A percentile compares a stretch with the other conserved stretches of the same genome.
Conservation (phyloP, 345 rosid genomes). For the Trapa bicornis region DNA sequence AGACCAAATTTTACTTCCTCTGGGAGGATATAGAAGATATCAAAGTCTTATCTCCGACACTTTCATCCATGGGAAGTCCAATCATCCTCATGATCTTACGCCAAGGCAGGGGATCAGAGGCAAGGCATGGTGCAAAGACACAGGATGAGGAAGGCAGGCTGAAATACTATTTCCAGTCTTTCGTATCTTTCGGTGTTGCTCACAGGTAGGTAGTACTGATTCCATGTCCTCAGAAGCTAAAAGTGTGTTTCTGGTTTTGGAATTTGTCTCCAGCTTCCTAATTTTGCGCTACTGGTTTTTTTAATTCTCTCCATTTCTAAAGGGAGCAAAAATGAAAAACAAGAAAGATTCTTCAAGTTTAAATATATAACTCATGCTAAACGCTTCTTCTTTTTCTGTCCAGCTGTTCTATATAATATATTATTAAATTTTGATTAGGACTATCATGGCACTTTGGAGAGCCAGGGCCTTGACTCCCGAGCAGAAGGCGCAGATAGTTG, state of each 20-base stretch:
- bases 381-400: background rate
- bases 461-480: slow-evolving; percentile 84
- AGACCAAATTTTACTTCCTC: slow-evolving; percentile 86
- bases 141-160: slow-evolving; percentile 91
- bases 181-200: slow-evolving; percentile 82
- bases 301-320: background rate
- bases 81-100: slow-evolving; percentile 65
- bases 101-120: slow-evolving; percentile 73
- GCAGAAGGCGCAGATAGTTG: slow-evolving; percentile 81
- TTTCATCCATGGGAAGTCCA: slow-evolving; percentile 95
- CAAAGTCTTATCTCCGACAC: slow-evolving; percentile 62
- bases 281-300: background rate
- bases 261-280: background rate
- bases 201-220: slow-evolving; percentile 39
- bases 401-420: background rate
- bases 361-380: background rate
- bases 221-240: background rate
- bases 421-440: slow-evolving; percentile 28
- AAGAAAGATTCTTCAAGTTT: background rate
- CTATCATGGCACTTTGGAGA: slow-evolving; percentile 96
- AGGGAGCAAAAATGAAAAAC: background rate
- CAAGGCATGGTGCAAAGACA: slow-evolving; percentile 76
- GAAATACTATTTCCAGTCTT: slow-evolving; percentile 86
- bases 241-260: background rate
- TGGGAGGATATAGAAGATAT: slow-evolving; percentile 96